phyloP scores from a whole-genome alignment of 805 yeast genomes.

The Candida peoriensis region DNA sequence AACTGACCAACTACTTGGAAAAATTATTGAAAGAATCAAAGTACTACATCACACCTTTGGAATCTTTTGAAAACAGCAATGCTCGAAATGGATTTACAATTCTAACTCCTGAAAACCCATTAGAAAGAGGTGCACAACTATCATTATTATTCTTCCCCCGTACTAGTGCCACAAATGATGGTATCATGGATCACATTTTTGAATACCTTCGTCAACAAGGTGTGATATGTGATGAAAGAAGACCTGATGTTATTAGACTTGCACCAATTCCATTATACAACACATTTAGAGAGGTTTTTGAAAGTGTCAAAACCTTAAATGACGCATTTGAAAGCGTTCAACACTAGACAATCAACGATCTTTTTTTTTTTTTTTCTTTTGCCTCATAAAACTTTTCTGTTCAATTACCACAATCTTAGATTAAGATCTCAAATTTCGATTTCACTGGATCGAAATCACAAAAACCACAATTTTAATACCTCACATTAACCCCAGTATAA shows the following conservation, averaged over 20 bases:
- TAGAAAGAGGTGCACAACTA: slow-evolving; percentile 75
- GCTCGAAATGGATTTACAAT: slow-evolving; percentile 47
- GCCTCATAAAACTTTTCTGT: no score
- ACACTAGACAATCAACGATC: no score
- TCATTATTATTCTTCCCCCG: slow-evolving; percentile 64
- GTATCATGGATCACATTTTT: slow-evolving; percentile 60
- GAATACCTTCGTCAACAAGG: slow-evolving; percentile 46
- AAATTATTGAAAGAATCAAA: slow-evolving; percentile 39
- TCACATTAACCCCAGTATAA: no score
- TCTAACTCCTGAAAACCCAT: slow-evolving; percentile 59
- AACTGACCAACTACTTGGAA: slow-evolving; percentile 54
- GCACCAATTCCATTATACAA: slow-evolving; percentile 87
- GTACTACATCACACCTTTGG: slow-evolving; percentile 35
- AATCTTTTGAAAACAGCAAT: slow-evolving; percentile 10
- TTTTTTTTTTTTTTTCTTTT: no score
- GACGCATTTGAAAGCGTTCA: slow-evolving; percentile 16
- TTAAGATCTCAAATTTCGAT: no score
- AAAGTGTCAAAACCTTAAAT: slow-evolving; percentile 41
- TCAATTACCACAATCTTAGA: no score
- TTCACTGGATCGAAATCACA: no score
- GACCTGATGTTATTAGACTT: slow-evolving; percentile 86
- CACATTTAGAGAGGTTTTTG: slow-evolving; percentile 57
- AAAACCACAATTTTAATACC: no score
- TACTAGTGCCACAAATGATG: slow-evolving; percentile 27
- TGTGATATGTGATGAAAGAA: slow-evolving; percentile 80